Conservation (phyloP, 441 rosid genomes). For the Jatropha podagrica region DNA sequence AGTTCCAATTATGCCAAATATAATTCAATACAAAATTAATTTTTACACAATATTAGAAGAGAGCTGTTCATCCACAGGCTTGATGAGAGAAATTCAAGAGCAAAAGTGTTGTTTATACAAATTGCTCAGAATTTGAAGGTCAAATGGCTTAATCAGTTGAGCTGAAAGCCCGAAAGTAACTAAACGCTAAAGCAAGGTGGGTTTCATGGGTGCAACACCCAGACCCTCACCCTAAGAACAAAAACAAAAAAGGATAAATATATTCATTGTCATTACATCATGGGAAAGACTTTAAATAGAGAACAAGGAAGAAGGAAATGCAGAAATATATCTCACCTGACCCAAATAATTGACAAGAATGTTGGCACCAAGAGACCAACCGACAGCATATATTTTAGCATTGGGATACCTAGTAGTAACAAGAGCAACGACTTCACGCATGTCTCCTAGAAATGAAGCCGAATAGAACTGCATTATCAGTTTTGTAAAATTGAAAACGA, state of each 20-base stretch:
- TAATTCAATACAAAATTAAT: neutral
- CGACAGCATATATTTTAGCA: conserved; percentile 78
- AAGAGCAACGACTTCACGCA: conserved; percentile 59
- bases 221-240: no score
- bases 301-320: neutral
- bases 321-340: conserved; percentile 36
- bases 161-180: neutral
- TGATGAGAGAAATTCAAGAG: neutral
- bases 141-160: neutral
- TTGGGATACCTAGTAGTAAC: conserved; percentile 54
- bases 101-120: neutral
- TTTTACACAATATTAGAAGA: no score
- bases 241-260: neutral
- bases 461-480: conserved; percentile 85
- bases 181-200: neutral
- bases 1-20: neutral
- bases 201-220: no score
- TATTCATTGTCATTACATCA: neutral
- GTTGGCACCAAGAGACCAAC: conserved; percentile 95
- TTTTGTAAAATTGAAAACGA: neutral
- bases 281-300: neutral
- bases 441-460: conserved; percentile 86
- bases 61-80: neutral
- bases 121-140: no score
- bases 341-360: conserved; percentile 84